Evolutionary conservation across 2,329 filamentous ascomycete genomes (phyloP), one percentile per base, ranked within the genome.

Genomic region (Claviceps lovelessii): DNA sequence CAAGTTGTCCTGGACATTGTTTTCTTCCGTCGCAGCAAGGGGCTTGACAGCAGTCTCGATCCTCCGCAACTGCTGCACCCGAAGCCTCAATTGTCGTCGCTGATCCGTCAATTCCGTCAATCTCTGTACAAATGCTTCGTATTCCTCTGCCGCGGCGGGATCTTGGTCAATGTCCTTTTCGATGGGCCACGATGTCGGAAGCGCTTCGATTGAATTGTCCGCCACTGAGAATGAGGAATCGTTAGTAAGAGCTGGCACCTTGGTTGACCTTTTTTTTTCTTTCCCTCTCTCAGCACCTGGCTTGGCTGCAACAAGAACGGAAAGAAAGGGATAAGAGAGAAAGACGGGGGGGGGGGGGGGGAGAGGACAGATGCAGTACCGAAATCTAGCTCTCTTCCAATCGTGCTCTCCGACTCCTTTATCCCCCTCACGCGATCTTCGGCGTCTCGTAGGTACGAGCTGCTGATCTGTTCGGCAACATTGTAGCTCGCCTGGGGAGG

Each of bases 381-480:
- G 33, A 78, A 62, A 60, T 80, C 76, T 10, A 71, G 65, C 28
- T 73, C 72, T 37, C 65, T 63, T 35, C 61, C 65, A 29, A 74
- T 65, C 0, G 68, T 64, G 5, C 63, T 65, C 23, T 64, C 72
- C 49, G 67, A 56, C 71, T 33, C 68, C 70, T 56, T 69, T 65
- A 1, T 57, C 64, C 0, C 65, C 10, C 61, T 63, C 52, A 68
- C 67, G 48, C 65, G 69, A 42, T 72, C 71, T 44, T 75, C 72
- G 5, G 68, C 70, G 15, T 70, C 69, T 6, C 68, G 67, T 66
- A 76, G 76, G 65, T 88, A 88, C 48, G 86, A 69, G 50, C 70
- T 68, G 67, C 86, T 83, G 46, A 89, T 81, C 70, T 89, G 85
- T 70, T 87, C 84, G 2, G 85, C 84, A 19, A 88, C 77, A 61